A percentile compares a stretch with the other conserved stretches of the same genome.
Conservation (phyloP, 2,329 filamentous ascomycete genomes). For the Neopestalotiopsis clavispora region DNA sequence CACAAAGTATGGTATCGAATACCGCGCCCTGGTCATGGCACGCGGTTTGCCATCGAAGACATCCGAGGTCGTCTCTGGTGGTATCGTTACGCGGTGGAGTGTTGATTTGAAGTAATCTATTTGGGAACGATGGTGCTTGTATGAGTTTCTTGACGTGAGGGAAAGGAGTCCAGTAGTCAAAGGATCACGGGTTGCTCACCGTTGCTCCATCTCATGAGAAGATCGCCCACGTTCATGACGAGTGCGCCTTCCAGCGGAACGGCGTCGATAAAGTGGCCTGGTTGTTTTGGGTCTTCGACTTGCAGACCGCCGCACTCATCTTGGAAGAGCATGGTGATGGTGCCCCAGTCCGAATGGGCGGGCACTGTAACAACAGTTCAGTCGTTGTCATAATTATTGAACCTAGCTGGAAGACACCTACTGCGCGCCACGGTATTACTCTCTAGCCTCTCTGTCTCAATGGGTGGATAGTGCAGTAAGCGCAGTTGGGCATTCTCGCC, state of each 20-base stretch:
- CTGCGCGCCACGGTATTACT: slow-evolving; percentile 42
- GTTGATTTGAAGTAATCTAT: slow-evolving; percentile 56
- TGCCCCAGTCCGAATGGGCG: slow-evolving; percentile 38
- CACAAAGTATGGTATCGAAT: slow-evolving; percentile 66
- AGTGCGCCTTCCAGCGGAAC: slow-evolving; percentile 34
- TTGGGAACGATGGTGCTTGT: neutral
- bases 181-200: slow-evolving; percentile 29
- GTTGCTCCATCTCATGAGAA: slow-evolving; percentile 47
- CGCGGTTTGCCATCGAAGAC: slow-evolving; percentile 28
- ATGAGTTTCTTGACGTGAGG: neutral
- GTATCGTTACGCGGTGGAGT: slow-evolving; percentile 55
- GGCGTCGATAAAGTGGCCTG: slow-evolving; percentile 42
- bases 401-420: neutral
- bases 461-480: slow-evolving; percentile 61
- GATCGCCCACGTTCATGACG: slow-evolving; percentile 41
- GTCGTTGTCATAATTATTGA: neutral
- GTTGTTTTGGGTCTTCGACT: slow-evolving; percentile 44
- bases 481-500: slow-evolving; percentile 64
- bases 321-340: slow-evolving; percentile 54
- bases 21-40: slow-evolving; percentile 53
- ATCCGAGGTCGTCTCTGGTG: slow-evolving; percentile 42
- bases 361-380: slow-evolving; percentile 38
- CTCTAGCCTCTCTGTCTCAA: slow-evolving; percentile 48
- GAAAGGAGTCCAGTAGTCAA: neutral
- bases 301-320: slow-evolving; percentile 50